Conservation (phyloP, 805 yeast species). For the Barnettozyma populi region DNA sequence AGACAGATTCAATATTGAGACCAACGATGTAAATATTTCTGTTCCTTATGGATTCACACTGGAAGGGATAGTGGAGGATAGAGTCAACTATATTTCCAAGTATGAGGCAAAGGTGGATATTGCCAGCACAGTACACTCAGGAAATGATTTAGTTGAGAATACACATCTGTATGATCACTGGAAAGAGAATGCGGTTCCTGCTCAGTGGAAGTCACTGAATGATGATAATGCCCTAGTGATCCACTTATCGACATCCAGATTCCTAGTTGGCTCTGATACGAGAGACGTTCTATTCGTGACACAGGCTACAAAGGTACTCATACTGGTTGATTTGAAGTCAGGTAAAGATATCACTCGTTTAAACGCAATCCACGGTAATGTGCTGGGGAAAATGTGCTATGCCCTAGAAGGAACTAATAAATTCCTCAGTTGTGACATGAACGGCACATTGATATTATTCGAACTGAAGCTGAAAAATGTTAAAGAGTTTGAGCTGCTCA, state of each 20-base stretch:
- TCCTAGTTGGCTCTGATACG: slow-evolving; percentile 17
- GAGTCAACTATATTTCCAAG: slow-evolving; percentile 27
- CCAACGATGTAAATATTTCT: slow-evolving; percentile 28
- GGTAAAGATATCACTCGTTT: slow-evolving; percentile 3
- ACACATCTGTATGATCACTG: slow-evolving; percentile 1
- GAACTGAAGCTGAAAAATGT: slow-evolving; percentile 7
- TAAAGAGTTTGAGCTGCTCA: slow-evolving; percentile 1
- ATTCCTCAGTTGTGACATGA: slow-evolving; percentile 45
- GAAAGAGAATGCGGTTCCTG: slow-evolving; percentile 1
- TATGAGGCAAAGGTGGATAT: slow-evolving; percentile 3
- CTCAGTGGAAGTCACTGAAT: not conserved
- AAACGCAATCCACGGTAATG: slow-evolving; percentile 19
- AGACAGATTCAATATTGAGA: not conserved
- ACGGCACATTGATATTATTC: slow-evolving; percentile 37
- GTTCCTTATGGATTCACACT: slow-evolving; percentile 19
- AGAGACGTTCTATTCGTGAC: slow-evolving; percentile 14
- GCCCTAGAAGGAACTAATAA: slow-evolving; percentile 22
- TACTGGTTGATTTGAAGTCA: slow-evolving; percentile 14
- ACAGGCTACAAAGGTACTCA: slow-evolving; percentile 15
- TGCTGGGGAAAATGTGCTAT: slow-evolving; percentile 31
- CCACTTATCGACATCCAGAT: slow-evolving; percentile 16
- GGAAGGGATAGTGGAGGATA: slow-evolving; percentile 35
- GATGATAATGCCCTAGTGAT: slow-evolving; percentile 16
- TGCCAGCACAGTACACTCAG: not conserved
- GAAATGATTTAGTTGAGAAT: slow-evolving; percentile 7